phyloP scores from a whole-genome alignment of 768 basidiomycete genomes.

The Pleurotus tuber-regium region DNA sequence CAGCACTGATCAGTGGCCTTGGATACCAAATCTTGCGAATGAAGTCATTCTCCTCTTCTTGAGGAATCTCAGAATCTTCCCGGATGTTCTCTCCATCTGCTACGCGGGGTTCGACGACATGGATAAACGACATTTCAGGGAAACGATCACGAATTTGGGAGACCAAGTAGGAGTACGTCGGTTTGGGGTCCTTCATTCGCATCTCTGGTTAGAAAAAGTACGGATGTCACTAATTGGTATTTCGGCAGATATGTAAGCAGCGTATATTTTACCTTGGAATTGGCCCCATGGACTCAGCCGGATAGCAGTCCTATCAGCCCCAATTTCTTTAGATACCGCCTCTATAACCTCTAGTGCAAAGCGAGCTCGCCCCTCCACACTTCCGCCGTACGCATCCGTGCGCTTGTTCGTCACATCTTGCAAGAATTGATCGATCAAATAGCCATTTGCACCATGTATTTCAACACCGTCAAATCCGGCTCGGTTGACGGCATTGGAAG shows the following conservation, averaged over 20 bases:
- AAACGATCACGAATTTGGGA: slow-evolving; percentile 32
- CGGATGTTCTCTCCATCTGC: slow-evolving; percentile 14
- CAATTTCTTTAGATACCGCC: slow-evolving; percentile 53
- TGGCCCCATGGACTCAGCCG: slow-evolving; percentile 55
- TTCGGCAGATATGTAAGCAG: no score
- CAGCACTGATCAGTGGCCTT: no score
- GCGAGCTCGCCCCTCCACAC: slow-evolving; percentile 53
- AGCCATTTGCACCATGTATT: slow-evolving; percentile 43
- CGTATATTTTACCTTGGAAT: no score
- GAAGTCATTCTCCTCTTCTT: slow-evolving; percentile 35
- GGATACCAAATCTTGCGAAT: slow-evolving; percentile 44
- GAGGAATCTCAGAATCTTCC: not conserved
- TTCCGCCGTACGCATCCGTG: slow-evolving; percentile 68
- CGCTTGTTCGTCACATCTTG: slow-evolving; percentile 50
- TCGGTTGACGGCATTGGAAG: slow-evolving; percentile 54
- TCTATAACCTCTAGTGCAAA: slow-evolving; percentile 56
- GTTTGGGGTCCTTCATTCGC: slow-evolving; percentile 51
- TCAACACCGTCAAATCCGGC: no score
- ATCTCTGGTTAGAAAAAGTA: no score
- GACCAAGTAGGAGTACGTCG: slow-evolving; percentile 51
- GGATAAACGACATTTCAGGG: slow-evolving; percentile 50
- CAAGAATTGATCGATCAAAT: no score
- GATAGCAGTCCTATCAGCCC: no score
- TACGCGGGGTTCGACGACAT: slow-evolving; percentile 40
- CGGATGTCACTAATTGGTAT: no score